phyloP scores from a whole-genome alignment of 116 monocot species.

The Phalaenopsis hybrid region DNA sequence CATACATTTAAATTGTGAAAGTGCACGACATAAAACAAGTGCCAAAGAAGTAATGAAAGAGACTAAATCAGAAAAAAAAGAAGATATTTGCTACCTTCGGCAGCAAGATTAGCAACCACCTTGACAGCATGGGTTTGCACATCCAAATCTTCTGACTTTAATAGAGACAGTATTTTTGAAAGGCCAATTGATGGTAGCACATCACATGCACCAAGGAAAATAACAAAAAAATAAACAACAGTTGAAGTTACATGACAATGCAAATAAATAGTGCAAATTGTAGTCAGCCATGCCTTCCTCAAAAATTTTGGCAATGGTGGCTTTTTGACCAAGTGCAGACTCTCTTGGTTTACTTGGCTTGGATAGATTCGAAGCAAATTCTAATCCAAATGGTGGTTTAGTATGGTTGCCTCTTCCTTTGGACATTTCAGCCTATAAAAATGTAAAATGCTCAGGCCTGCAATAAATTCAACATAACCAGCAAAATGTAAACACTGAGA shows the following conservation, averaged over 20 bases:
- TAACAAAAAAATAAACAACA: neutral
- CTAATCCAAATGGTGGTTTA: slow-evolving; percentile 12
- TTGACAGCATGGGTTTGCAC: slow-evolving; percentile 66
- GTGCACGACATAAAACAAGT: neutral
- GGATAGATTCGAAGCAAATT: slow-evolving; percentile 10
- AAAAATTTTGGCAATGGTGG: slow-evolving; percentile 49
- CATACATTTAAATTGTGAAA: neutral
- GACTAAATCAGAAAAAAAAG: neutral
- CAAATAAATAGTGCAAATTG: neutral
- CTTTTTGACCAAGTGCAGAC: slow-evolving; percentile 33
- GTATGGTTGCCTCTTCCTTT: slow-evolving; percentile 9
- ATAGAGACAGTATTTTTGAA: slow-evolving; percentile 45
- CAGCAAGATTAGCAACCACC: slow-evolving; percentile 80
- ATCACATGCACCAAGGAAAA: slow-evolving; percentile 18
- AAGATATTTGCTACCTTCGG: slow-evolving; percentile 52
- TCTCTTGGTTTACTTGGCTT: slow-evolving; percentile 40
- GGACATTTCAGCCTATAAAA: slow-evolving; percentile 24
- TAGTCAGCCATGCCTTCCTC: slow-evolving; percentile 34
- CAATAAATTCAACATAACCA: neutral
- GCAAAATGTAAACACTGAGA: neutral
- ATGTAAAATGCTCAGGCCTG: neutral
- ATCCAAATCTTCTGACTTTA: slow-evolving; percentile 60
- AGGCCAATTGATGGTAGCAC: slow-evolving; percentile 53
- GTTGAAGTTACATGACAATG: neutral
- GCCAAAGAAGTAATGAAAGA: neutral